Evolutionary conservation across 73 alveolate species (phyloP).

Genomic region (Tetrahymena borealis): DNA sequence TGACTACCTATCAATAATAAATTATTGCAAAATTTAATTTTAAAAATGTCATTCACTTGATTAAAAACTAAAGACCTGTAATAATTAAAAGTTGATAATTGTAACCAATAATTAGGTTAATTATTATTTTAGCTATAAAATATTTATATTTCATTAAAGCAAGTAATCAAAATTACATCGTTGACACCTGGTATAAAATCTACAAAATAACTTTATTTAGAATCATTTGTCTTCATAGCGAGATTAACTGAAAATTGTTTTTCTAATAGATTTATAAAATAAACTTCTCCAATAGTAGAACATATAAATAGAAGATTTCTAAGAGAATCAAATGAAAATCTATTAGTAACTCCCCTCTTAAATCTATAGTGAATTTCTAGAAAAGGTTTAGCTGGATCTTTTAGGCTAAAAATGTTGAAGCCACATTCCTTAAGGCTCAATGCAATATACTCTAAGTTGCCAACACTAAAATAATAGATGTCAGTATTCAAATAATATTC

Average conservation of each 20-base stretch:
- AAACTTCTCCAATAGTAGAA: not conserved
- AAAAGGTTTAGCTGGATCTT: not conserved
- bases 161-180: not conserved
- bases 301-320: not conserved
- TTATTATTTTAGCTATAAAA: not conserved
- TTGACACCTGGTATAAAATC: not conserved
- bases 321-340: not conserved
- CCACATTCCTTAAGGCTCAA: not conserved
- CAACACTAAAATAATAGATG: not conserved
- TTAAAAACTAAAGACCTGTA: not conserved
- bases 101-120: not conserved
- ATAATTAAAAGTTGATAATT: not conserved
- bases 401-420: not conserved
- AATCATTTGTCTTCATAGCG: not conserved
- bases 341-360: not conserved
- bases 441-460: not conserved
- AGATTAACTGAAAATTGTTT: not conserved
- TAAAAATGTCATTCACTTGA: not conserved
- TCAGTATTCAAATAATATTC: not conserved
- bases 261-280: not conserved
- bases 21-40: not conserved
- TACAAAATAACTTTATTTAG: not conserved
- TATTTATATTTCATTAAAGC: not conserved
- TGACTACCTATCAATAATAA: not conserved
- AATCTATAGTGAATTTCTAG: not conserved